These are phyloP conservation scores for Zymoseptoria crescenta DNA, from an alignment of 2,329 filamentous ascomycete species.

Conservation along the genomic window DNA sequence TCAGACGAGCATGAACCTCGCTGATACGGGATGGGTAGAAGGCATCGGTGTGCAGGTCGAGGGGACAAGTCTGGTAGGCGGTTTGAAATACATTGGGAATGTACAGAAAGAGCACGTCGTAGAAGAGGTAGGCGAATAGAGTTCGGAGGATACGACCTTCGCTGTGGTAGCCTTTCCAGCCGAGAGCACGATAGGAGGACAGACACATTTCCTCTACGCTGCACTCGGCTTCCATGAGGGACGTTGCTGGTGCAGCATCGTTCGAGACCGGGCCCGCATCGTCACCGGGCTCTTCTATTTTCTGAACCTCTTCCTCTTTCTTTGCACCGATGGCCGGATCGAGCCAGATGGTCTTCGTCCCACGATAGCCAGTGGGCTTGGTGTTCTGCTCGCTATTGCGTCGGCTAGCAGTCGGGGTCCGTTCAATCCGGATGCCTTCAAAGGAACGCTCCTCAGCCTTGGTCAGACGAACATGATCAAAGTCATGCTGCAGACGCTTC, in stretches of 20 bases:
- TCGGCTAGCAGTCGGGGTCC: constrained; percentile 11
- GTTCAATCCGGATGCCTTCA: constrained; percentile 65
- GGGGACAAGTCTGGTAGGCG: constrained; percentile 82
- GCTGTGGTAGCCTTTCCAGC: constrained; percentile 91
- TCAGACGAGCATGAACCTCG: constrained; percentile 81
- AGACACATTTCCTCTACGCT: constrained; percentile 92
- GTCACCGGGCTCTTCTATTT: background rate
- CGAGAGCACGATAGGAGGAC: constrained; percentile 69
- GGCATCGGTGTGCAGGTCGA: constrained; percentile 86
- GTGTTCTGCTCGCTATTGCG: constrained; percentile 29
- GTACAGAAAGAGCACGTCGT: constrained; percentile 85
- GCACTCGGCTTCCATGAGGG: constrained; percentile 55
- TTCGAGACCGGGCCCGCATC: constrained; percentile 1
- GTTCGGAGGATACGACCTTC: constrained; percentile 92
- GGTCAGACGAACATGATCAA: constrained; percentile 71
- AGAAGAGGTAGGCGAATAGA: constrained; percentile 75
- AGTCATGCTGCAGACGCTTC: constrained; percentile 83
- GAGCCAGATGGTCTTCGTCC: constrained; percentile 77
- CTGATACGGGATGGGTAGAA: constrained; percentile 82
- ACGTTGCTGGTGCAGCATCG: constrained; percentile 1
- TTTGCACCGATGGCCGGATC: constrained; percentile 44
- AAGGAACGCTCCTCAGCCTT: constrained; percentile 69
- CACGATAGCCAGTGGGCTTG: constrained; percentile 29
- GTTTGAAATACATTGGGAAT: constrained; percentile 97
- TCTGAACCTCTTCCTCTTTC: constrained; percentile 3